Conservation (phyloP, 192 early-diverging fungal genomes). For the Haplosporangium gracile region DNA sequence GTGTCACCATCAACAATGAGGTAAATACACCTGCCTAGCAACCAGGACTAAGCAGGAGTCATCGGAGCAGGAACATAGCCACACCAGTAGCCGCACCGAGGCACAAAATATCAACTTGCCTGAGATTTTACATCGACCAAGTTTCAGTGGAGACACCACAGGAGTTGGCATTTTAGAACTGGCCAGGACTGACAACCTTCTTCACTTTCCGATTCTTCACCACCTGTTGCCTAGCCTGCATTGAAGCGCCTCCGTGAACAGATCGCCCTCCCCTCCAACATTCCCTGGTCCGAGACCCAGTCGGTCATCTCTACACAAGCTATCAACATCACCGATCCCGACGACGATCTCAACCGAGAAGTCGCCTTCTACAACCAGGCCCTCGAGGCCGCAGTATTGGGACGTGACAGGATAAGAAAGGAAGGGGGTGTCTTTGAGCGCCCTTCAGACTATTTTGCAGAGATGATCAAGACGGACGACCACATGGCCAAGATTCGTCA, state of each 20-base stretch:
- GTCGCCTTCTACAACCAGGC: slow-evolving; percentile 95
- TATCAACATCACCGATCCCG: slow-evolving; percentile 68
- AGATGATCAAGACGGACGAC: slow-evolving; percentile 98
- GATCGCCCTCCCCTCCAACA: slow-evolving; percentile 65
- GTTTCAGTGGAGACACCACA: no score
- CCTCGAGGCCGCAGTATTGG: slow-evolving; percentile 79
- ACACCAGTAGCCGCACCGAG: background rate
- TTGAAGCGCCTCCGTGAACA: slow-evolving; percentile 70
- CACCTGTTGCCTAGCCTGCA: slow-evolving; percentile 59
- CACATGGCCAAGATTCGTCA: slow-evolving; percentile 95
- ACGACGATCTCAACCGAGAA: slow-evolving; percentile 95
- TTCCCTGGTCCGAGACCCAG: slow-evolving; percentile 82
- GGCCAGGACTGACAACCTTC: background rate
- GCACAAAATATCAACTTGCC: background rate
- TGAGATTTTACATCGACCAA: no score
- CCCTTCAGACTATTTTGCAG: slow-evolving; percentile 97
- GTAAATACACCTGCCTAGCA: background rate
- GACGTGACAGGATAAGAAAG: slow-evolving; percentile 70
- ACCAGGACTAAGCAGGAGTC: background rate
- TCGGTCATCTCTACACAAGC: slow-evolving; percentile 69
- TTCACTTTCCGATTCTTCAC: background rate
- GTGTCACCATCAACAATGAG: slow-evolving; percentile 55
- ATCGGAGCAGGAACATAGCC: no score
- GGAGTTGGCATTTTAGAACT: background rate
- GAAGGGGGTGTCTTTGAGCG: slow-evolving; percentile 82